Percentiles rank a stretch among this genome's conserved stretches.
phyloP scores from a whole-genome alignment of 768 basidiomycete genomes.

The Russula sp. region DNA sequence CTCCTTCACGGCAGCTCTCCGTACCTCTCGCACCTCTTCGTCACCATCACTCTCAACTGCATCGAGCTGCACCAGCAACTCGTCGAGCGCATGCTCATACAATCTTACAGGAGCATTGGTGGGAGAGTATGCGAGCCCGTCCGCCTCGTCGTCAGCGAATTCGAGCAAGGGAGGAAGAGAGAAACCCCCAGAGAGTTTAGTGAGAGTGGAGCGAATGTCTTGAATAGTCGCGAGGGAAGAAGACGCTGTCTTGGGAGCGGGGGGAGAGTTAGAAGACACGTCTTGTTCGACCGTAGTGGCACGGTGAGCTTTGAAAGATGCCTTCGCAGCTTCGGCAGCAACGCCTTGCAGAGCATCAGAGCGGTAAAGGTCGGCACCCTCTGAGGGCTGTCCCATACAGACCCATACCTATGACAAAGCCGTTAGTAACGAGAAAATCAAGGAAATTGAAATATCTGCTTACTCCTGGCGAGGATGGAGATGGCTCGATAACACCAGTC shows the following conservation, averaged over 20 bases:
- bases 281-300: not conserved
- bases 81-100: conserved; percentile 57
- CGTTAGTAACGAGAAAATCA: not conserved
- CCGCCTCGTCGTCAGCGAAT: conserved; percentile 8
- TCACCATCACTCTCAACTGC: conserved; percentile 62
- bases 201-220: conserved; percentile 7
- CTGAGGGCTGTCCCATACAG: not conserved
- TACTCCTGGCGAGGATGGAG: not conserved
- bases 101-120: conserved; percentile 55
- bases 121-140: conserved; percentile 52
- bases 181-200: conserved; percentile 10
- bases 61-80: conserved; percentile 61
- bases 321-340: conserved; percentile 12
- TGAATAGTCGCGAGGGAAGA: conserved; percentile 1
- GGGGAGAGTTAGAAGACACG: not conserved
- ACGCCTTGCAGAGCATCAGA: conserved; percentile 11
- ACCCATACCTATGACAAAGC: not conserved
- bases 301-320: conserved; percentile 21
- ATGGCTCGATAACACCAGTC: not conserved
- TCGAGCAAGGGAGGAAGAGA: conserved; percentile 15
- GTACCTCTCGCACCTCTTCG: conserved; percentile 41
- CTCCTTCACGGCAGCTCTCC: conserved; percentile 47
- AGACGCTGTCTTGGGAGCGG: not conserved
- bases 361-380: conserved; percentile 17
- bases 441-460: not conserved